phyloP scores from a whole-genome alignment of 805 yeast species.

The Pichia nanzhaoensis region DNA sequence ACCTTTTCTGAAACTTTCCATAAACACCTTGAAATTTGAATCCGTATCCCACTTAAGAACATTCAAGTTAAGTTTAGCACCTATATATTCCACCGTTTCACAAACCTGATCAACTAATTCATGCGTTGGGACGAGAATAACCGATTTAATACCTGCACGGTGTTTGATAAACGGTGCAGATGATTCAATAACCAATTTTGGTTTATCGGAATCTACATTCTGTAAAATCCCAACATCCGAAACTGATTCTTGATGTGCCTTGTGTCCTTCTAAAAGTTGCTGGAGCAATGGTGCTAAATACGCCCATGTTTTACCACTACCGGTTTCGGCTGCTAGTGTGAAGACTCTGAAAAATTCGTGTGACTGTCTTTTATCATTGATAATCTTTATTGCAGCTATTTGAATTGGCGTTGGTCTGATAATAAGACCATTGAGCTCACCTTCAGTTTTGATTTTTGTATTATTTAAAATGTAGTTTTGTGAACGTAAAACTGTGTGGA shows the following conservation, averaged over 20 bases:
- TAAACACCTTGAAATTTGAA: constrained; percentile 46
- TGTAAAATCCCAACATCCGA: constrained; percentile 7
- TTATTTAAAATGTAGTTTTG: constrained; percentile 27
- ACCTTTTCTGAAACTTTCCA: constrained; percentile 41
- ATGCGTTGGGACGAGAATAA: constrained; percentile 83
- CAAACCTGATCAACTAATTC: constrained; percentile 82
- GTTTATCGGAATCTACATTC: background rate
- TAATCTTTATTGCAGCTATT: constrained; percentile 59
- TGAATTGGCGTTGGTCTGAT: constrained; percentile 77
- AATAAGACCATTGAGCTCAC: constrained; percentile 31
- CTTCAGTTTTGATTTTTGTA: constrained; percentile 28
- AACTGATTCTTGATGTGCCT: constrained; percentile 14
- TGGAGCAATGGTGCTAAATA: constrained; percentile 73
- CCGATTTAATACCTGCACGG: constrained; percentile 52
- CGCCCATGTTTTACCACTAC: constrained; percentile 94
- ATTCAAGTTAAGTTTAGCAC: constrained; percentile 35
- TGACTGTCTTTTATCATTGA: constrained; percentile 35
- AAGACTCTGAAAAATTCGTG: constrained; percentile 46
- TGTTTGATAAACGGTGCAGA: constrained; percentile 12
- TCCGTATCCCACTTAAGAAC: constrained; percentile 58
- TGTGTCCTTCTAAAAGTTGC: constrained; percentile 49
- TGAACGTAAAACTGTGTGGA: constrained; percentile 35
- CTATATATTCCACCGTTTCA: constrained; percentile 32
- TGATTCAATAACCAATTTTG: background rate
- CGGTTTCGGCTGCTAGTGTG: constrained; percentile 93